Percentiles rank a stretch among this genome's conserved stretches.
Conservation (phyloP, 495 filamentous ascomycete species). For the Cladorrhinum samala region DNA sequence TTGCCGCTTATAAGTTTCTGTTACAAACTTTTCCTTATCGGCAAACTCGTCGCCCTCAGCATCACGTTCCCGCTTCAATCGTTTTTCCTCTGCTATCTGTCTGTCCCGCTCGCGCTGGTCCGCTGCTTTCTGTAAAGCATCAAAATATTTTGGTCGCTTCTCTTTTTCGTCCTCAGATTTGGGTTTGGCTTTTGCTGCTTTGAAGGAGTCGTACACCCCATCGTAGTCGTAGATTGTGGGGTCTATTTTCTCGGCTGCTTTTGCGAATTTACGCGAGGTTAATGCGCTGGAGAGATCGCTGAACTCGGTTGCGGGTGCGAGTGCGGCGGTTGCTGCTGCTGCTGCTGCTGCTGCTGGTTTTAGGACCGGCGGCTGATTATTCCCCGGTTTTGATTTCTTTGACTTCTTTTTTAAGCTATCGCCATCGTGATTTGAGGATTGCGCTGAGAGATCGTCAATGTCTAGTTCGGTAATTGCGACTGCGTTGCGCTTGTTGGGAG, state of each 20-base stretch:
- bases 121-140: constrained; percentile 67
- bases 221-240: constrained; percentile 74
- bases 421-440: neutral
- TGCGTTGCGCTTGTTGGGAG: constrained; percentile 5
- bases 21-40: constrained; percentile 96
- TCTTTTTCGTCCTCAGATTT: constrained; percentile 39
- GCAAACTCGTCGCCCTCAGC: constrained; percentile 90
- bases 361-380: no score
- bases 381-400: constrained; percentile 33
- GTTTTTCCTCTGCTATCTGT: constrained; percentile 78
- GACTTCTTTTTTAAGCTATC: constrained; percentile 22
- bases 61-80: constrained; percentile 80
- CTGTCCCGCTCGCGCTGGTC: constrained; percentile 85
- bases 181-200: constrained; percentile 35
- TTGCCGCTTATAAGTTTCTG: constrained; percentile 88
- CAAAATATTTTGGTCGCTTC: constrained; percentile 77
- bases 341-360: constrained; percentile 5
- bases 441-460: constrained; percentile 4
- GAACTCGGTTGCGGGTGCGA: constrained; percentile 35
- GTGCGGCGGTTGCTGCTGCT: neutral
- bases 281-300: constrained; percentile 50
- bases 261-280: constrained; percentile 48
- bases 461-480: constrained; percentile 21
- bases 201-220: constrained; percentile 60
- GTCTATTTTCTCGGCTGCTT: constrained; percentile 54